Percentiles rank a stretch among this genome's conserved stretches.
Conservation (phyloP, 1,139 yeast genomes). For the Blastobotrys capitulatus region DNA sequence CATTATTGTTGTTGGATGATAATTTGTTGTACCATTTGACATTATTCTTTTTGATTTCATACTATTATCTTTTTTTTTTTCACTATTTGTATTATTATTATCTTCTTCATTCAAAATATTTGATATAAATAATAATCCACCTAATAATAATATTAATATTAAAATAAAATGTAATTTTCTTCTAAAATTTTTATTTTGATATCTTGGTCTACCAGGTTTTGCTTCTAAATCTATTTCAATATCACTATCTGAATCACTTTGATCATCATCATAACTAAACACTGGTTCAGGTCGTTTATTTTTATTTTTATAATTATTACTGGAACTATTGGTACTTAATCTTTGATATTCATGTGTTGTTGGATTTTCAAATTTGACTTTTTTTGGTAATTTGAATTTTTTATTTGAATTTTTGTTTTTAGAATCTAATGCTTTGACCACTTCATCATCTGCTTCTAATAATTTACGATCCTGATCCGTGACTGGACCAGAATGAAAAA, state of each 20-base stretch:
- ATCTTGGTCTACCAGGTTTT: slow-evolving; percentile 17
- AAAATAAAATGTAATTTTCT: slow-evolving; percentile 18
- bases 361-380: slow-evolving; percentile 13
- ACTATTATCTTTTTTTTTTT: neutral
- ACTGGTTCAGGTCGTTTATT: slow-evolving; percentile 12
- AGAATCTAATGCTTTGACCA: slow-evolving; percentile 21
- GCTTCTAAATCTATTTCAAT: slow-evolving; percentile 27
- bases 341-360: slow-evolving; percentile 9
- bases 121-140: slow-evolving; percentile 18
- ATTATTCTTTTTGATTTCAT: slow-evolving; percentile 30
- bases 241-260: slow-evolving; percentile 22
- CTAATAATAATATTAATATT: slow-evolving; percentile 15
- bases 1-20: slow-evolving; percentile 70
- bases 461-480: slow-evolving; percentile 26
- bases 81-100: neutral
- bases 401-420: neutral
- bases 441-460: slow-evolving; percentile 28
- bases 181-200: slow-evolving; percentile 11
- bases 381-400: slow-evolving; percentile 10
- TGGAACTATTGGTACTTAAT: neutral
- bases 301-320: no score
- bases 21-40: slow-evolving; percentile 66
- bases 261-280: slow-evolving; percentile 16
- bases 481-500: slow-evolving; percentile 21
- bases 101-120: slow-evolving; percentile 13